A percentile compares a stretch with the other conserved stretches of the same genome.
Evolutionary conservation across 352 stramenopile species (phyloP).

Genomic region (Phytophthora multivora): DNA sequence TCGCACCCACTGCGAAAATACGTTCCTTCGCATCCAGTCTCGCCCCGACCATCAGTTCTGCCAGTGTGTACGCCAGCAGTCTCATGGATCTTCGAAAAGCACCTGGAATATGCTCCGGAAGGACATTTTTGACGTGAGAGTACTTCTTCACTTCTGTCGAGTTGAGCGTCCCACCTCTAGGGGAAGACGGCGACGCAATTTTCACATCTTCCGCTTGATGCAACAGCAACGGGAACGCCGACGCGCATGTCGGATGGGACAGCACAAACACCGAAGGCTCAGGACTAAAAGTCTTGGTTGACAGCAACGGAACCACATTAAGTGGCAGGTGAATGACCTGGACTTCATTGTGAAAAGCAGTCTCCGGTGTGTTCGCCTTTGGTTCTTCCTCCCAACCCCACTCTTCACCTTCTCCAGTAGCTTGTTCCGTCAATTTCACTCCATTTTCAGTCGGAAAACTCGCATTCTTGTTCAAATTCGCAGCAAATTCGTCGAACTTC

Average conservation of each 20-base stretch:
- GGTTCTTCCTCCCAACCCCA: slow-evolving; percentile 58
- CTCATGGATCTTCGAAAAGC: slow-evolving; percentile 64
- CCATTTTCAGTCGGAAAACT: slow-evolving; percentile 14
- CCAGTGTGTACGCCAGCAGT: slow-evolving; percentile 68
- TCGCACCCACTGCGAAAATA: slow-evolving; percentile 72
- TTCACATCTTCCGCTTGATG: slow-evolving; percentile 43
- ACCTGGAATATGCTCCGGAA: slow-evolving; percentile 68
- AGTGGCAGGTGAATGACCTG: slow-evolving; percentile 63
- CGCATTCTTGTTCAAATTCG: slow-evolving; percentile 25
- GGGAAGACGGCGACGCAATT: slow-evolving; percentile 3
- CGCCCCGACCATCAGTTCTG: slow-evolving; percentile 53
- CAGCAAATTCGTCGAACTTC: slow-evolving; percentile 55
- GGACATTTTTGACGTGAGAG: slow-evolving; percentile 67
- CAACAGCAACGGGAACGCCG: slow-evolving; percentile 73
- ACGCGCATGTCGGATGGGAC: slow-evolving; percentile 63
- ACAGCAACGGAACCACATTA: slow-evolving; percentile 58
- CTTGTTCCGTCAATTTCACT: slow-evolving; percentile 10
- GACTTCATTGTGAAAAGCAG: slow-evolving; percentile 22
- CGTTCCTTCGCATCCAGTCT: slow-evolving; percentile 67
- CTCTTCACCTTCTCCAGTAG: slow-evolving; percentile 30
- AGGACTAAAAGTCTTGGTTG: slow-evolving; percentile 33
- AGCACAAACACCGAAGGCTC: slow-evolving; percentile 81
- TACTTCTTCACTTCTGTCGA: slow-evolving; percentile 35
- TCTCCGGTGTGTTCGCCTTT: not conserved
- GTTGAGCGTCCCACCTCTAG: slow-evolving; percentile 5